Evolutionary conservation across 257 asterid species (phyloP).

Genomic region (Verbena officinalis): DNA sequence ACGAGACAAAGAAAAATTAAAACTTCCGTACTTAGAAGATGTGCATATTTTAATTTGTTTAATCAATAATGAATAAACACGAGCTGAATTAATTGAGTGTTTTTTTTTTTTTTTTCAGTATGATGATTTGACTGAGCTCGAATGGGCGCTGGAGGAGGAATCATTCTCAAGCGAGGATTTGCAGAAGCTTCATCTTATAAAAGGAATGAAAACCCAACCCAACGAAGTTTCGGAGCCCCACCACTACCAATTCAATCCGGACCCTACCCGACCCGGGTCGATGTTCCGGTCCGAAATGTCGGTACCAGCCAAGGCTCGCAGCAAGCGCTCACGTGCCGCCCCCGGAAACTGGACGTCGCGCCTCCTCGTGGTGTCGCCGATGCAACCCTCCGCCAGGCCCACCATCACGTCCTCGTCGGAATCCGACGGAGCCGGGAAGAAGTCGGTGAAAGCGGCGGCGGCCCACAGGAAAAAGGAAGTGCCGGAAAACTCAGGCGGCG

Average conservation of each 20-base stretch:
- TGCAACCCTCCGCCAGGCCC: neutral
- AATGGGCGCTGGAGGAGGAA: conserved; percentile 91
- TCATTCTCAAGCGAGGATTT: conserved; percentile 76
- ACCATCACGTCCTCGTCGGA: conserved; percentile 54
- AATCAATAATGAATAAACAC: too few species aligned
- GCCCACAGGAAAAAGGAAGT: conserved; percentile 43
- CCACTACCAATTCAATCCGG: conserved; percentile 57
- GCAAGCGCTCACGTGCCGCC: conserved; percentile 91
- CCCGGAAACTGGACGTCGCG: conserved; percentile 88
- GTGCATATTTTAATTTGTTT: too few species aligned
- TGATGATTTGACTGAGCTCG: conserved; percentile 87
- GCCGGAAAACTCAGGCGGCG: conserved; percentile 31
- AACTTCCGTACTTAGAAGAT: too few species aligned
- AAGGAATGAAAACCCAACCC: conserved; percentile 56
- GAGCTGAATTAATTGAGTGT: too few species aligned
- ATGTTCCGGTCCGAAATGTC: conserved; percentile 50
- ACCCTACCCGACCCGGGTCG: conserved; percentile 36
- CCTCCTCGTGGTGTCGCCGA: conserved; percentile 53
- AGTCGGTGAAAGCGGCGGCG: conserved; percentile 28
- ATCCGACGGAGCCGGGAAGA: conserved; percentile 41
- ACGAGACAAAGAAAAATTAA: too few species aligned
- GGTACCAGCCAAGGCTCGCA: conserved; percentile 90
- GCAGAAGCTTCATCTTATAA: conserved; percentile 62
- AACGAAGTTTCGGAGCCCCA: conserved; percentile 38
- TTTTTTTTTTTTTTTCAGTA: conserved; percentile 44